Evolutionary conservation across 106 monocot species (phyloP).

Genomic region (Dactylorhiza incarnata): DNA sequence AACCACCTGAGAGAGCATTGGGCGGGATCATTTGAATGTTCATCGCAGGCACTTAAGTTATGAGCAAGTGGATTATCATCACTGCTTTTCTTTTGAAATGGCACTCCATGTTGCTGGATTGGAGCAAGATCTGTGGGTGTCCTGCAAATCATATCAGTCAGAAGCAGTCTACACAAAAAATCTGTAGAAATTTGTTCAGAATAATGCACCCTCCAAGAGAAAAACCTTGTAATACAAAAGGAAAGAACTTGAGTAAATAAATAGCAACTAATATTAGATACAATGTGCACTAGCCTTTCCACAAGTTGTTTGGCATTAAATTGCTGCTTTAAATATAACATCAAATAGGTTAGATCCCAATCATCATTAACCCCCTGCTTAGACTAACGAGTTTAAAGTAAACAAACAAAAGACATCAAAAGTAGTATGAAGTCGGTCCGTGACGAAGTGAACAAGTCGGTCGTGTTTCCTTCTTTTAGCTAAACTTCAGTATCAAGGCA

Average conservation of each 20-base stretch:
- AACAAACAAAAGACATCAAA: not conserved
- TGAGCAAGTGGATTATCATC: constrained; percentile 26
- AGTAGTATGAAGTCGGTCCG: not conserved
- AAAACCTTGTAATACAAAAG: not conserved
- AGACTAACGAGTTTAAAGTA: too few species aligned
- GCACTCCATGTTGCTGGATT: constrained; percentile 34
- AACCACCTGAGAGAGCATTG: constrained; percentile 40
- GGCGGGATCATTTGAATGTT: constrained; percentile 20
- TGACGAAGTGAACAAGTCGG: not conserved
- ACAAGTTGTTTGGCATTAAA: not conserved
- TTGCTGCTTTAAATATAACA: too few species aligned
- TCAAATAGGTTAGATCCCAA: too few species aligned
- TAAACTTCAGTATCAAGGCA: not conserved
- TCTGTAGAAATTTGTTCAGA: not conserved
- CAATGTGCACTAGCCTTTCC: not conserved
- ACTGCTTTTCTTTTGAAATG: constrained; percentile 25
- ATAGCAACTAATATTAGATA: not conserved
- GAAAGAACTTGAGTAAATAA: not conserved
- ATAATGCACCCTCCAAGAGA: constrained; percentile 1
- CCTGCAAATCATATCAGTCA: constrained; percentile 26
- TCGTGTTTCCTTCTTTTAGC: not conserved
- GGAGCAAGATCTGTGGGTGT: constrained; percentile 31
- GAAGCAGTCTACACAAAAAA: not conserved
- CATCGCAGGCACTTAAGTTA: constrained; percentile 16
- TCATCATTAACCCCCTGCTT: too few species aligned